Evolutionary conservation across 2,329 filamentous ascomycete genomes (phyloP), one percentile per base, ranked within the genome.

Genomic region (Rhynchosporium graminicola): DNA sequence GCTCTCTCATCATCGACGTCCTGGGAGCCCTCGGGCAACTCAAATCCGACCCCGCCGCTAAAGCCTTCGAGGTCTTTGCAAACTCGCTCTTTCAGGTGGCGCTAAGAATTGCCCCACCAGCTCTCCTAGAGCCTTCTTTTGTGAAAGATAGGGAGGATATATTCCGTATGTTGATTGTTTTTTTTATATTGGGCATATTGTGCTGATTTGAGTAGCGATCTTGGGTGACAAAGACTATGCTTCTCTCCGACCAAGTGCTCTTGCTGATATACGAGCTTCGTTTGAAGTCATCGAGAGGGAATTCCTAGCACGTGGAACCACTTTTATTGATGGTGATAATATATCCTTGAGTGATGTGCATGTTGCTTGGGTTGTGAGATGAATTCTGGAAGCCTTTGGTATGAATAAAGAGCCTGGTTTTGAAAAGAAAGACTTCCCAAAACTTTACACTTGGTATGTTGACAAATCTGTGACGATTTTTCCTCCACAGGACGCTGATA

Each of bases 11-110:
- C 29, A 48, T 57, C 8, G 55, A 47, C 26, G 55, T 57, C 29
- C 29, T 57, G 55, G 55, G 29, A 1, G 13, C 13, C 13, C 20
- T 20, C 15, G n/a, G 15, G 1, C 29, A 15, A 7, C 40, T 45
- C 13, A 12, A 29, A 12, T 28, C 29, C 9, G 42, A 45, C 13
- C 40, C 55, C 1, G 42, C 26, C 6, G 28, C 55, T 4, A 57
- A 57, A 28, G 42, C 55, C 26, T 57, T 45, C 40, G 55, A 57
- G 40, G 42, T 57, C 55, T 57, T 57, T n/a, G 20, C 20, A 5
- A 26, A 36, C 26, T 57, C 55, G n/a, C 55, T 57, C 26, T 47
- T 57, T 10, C 40, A 45, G 10, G 42, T 45, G 10, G 55, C 42
- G 26, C 13, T 57, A 15, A 45, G 28, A 20, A 46, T 46, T 15